phyloP scores from a whole-genome alignment of 1,284 basidiomycete genomes.

The Exobasidium rhododendri region DNA sequence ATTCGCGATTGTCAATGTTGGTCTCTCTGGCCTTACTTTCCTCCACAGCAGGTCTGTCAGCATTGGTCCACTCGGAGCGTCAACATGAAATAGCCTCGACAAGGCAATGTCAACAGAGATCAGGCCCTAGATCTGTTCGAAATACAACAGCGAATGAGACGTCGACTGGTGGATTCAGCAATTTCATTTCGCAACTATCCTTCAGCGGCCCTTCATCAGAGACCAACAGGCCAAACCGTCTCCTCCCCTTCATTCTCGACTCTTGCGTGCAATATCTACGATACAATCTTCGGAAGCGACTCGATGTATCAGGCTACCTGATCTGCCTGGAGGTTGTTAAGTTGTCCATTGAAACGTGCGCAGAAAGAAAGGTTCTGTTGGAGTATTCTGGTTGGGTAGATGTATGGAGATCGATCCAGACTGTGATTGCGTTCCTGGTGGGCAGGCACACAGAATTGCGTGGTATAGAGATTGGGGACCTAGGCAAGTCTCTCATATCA shows the following conservation, averaged over 20 bases:
- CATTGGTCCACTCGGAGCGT: neutral
- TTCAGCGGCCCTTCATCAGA: slow-evolving; percentile 11
- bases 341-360: neutral
- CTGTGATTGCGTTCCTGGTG: neutral
- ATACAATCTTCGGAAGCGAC: slow-evolving; percentile 45
- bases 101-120: slow-evolving; percentile 1
- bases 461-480: neutral
- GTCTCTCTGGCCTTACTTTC: neutral
- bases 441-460: slow-evolving; percentile 7
- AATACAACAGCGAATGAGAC: neutral
- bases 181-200: slow-evolving; percentile 1
- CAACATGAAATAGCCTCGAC: neutral
- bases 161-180: neutral
- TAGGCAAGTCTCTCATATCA: slow-evolving; percentile 10
- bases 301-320: slow-evolving; percentile 33
- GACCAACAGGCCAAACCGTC: slow-evolving; percentile 25
- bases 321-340: slow-evolving; percentile 5
- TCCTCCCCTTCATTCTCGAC: slow-evolving; percentile 39
- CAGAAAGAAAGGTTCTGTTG: neutral
- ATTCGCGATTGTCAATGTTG: slow-evolving; percentile 1
- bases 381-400: slow-evolving; percentile 6
- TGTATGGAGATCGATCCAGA: slow-evolving; percentile 5
- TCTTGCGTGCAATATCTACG: slow-evolving; percentile 32
- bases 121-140: slow-evolving; percentile 1
- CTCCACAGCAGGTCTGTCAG: neutral